A percentile compares a stretch with the other conserved stretches of the same genome.
Evolutionary conservation across 2,329 filamentous ascomycete genomes (phyloP).

Genomic region (Pestalotiopsis fici): DNA sequence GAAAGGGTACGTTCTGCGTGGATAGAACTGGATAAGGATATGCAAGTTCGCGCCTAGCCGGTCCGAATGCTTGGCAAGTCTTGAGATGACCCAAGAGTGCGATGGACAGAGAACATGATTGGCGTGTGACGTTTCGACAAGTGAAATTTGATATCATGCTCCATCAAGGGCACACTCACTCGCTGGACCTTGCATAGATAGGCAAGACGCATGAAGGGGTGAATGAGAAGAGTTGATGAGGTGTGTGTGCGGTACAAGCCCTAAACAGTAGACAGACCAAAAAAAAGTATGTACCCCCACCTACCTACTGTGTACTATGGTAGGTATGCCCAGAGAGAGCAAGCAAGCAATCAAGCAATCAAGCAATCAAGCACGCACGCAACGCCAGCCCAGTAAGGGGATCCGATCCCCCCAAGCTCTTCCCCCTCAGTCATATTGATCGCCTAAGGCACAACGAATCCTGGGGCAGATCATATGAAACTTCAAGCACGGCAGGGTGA

Average conservation of each 20-base stretch:
- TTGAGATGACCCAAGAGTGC: not conserved
- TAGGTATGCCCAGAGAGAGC: not conserved
- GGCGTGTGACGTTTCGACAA: not conserved
- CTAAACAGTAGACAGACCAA: not conserved
- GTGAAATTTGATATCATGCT: constrained; percentile 4
- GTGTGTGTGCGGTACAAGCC: not conserved
- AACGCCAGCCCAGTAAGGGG: no score
- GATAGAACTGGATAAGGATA: not conserved
- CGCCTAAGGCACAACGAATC: not conserved
- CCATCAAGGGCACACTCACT: not conserved
- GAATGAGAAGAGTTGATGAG: not conserved
- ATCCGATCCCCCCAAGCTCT: no score
- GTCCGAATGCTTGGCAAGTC: not conserved
- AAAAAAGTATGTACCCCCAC: no score
- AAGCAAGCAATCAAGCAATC: no score
- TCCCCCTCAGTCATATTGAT: not conserved
- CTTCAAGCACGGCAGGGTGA: not conserved
- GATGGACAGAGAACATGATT: not conserved
- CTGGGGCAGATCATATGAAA: constrained; percentile 2
- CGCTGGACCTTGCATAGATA: not conserved
- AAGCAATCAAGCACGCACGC: no score
- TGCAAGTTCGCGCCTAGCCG: not conserved
- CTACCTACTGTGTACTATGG: no score
- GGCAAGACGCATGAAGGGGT: constrained; percentile 4
- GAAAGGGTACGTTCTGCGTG: not conserved